Evolutionary conservation across 495 filamentous ascomycete genomes (phyloP).

Genomic region (Hyaloscypha finlandica): DNA sequence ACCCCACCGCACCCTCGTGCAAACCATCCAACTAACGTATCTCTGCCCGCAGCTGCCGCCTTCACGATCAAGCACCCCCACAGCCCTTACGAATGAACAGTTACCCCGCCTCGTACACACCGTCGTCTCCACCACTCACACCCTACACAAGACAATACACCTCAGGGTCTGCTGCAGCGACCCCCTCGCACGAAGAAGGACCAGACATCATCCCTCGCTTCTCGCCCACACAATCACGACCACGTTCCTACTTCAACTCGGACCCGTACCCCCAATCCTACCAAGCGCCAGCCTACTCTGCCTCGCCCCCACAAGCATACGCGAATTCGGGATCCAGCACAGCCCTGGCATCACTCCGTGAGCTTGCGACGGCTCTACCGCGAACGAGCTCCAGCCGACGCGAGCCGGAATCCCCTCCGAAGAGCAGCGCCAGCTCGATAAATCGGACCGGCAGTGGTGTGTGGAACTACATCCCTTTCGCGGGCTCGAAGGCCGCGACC

Average conservation of each 20-base stretch:
- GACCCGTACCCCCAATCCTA: slow-evolving; percentile 28
- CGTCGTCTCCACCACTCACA: slow-evolving; percentile 27
- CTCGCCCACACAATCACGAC: slow-evolving; percentile 33
- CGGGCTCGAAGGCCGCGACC: slow-evolving; percentile 17
- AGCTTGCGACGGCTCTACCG: slow-evolving; percentile 30
- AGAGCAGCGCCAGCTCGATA: slow-evolving; percentile 17
- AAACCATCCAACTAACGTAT: slow-evolving; percentile 12
- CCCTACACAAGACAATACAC: slow-evolving; percentile 25
- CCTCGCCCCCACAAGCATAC: slow-evolving; percentile 12
- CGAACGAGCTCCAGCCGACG: slow-evolving; percentile 1
- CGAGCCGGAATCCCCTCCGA: slow-evolving; percentile 20
- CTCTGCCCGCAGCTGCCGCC: slow-evolving; percentile 25
- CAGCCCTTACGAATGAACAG: slow-evolving; percentile 10
- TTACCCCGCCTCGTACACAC: slow-evolving; percentile 14
- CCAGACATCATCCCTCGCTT: slow-evolving; percentile 35
- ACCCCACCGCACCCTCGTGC: not conserved
- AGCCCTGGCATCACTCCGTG: slow-evolving; percentile 26
- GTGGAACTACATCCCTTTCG: slow-evolving; percentile 33
- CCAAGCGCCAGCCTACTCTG: slow-evolving; percentile 13
- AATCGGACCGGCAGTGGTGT: slow-evolving; percentile 20
- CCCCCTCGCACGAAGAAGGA: slow-evolving; percentile 24
- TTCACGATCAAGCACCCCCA: slow-evolving; percentile 31
- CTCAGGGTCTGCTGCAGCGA: not conserved
- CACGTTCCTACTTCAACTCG: slow-evolving; percentile 33
- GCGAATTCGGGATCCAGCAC: slow-evolving; percentile 15